Evolutionary conservation across 2,329 filamentous ascomycete genomes (phyloP), one percentile per base, ranked within the genome.

Genomic region (Didymella keratinophila): DNA sequence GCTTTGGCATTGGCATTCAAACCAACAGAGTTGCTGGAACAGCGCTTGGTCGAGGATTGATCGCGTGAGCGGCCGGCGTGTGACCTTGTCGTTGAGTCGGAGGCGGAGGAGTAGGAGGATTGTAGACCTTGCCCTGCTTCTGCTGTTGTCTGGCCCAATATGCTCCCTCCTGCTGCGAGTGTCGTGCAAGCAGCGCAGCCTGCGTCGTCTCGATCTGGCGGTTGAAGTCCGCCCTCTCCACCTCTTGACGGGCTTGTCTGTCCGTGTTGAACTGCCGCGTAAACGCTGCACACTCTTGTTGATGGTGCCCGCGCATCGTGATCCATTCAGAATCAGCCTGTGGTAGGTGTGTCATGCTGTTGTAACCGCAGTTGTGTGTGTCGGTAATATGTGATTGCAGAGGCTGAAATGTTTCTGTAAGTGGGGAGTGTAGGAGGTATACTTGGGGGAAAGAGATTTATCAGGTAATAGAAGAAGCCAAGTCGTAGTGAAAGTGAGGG

Each of bases 401-500:
- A 25, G 30, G n/a, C 11, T 10, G 9, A 27, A 25, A 3, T 9
- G 16, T 7, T 44, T 21, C 1, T 23, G 20, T 11, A 20, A 10
- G 12, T 27, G 23, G 21, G 11, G 30, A 27, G 14, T 14, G 32
- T 11, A 18, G 16, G 9, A 27, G 23, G 43, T 3, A 41, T 20
- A 44, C 10, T 16, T 7, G 6, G 10, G n/a, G 9, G 21, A 14
- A 14, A 2, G 16, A 32, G 12, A 16, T 7, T 4, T 12, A 9
- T 16, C 7, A 52, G 30, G 48, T 47, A 23, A 42, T n/a, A 28
- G 48, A 37, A 18, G 7, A 27, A 14, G 23, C 18, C 36, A 47
- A 62, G 34, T 39, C 27, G 20, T 30, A 34, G 59, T 58, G 48
- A 62, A 56, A 52, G 56, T 51, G 30, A 54, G 32, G 28, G 16